Evolutionary conservation across 192 early-diverging fungal genomes (phyloP), one percentile per base, ranked within the genome.

Genomic region (Podila minutissima): DNA sequence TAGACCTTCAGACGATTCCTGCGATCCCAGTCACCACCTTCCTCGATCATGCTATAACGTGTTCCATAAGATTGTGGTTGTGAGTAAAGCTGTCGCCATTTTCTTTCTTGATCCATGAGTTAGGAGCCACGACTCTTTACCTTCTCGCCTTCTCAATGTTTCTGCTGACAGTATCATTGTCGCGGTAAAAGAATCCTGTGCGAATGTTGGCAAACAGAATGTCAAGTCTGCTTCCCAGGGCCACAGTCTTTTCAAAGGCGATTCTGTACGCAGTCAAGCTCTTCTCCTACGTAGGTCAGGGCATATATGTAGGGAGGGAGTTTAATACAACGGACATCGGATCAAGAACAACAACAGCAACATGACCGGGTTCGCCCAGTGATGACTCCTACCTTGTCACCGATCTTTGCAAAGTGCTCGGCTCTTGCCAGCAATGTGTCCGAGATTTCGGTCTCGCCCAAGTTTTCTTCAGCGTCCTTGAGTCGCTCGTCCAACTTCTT

Each of bases 11-110:
- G 89, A 58, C 98, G 91, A 87, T 99, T 99, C 69, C 98, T 91
- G 57, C 98, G 91, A 88, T 99, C 98, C 98, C 98, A 99, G 85
- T 99, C 98, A 29, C 98, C 98, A 58, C 97, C 97, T 86, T 98
- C 95, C 79, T 99, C 94, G 71, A 98, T 96, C 81, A 99, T 88
- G 38, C 93, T 96, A 71, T 75, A 6, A 33, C 1, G 33, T 6
- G 29, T 28, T 17, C 37, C 13, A 37, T 19, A 35, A 71, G 22
- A 33, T 13, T 29, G 8, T 11, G 51, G 17, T 55, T 55, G 53
- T 55, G n/a, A 55, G 53, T 24, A 55, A 17, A 55, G 4, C 15
- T 24, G 53, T 55, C 19, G 8, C 19, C 53, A 20, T 24, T 55
- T 55, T 22, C 22, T 24, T 24, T 11, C 35, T 8, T 48, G 15